Evolutionary conservation across 23 red algal genomes (phyloP).

Genomic region (Cyanidioschyzon merolae): DNA sequence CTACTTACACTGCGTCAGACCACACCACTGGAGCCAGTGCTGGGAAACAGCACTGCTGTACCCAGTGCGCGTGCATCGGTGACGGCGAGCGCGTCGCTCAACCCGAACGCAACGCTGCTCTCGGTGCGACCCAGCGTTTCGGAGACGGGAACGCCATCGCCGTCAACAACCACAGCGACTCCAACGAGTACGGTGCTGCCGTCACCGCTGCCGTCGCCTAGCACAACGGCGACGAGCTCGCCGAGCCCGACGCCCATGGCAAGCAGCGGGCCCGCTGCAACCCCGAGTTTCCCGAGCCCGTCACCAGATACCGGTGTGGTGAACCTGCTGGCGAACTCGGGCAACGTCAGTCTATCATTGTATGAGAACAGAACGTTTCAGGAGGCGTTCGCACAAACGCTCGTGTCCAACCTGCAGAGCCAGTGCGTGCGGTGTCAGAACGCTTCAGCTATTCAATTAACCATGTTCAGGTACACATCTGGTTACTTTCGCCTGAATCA

Average conservation of each 20-base stretch:
- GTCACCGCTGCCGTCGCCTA: not conserved
- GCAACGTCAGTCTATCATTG: not conserved
- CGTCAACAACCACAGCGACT: not conserved
- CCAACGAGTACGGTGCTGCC: not conserved
- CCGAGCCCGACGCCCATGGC: not conserved
- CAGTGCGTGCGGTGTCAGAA: not conserved
- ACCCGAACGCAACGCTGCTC: not conserved
- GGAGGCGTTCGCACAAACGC: not conserved
- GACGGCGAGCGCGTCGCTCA: not conserved
- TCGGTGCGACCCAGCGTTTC: not conserved
- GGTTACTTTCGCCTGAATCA: not conserved
- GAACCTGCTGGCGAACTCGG: conserved; percentile 2
- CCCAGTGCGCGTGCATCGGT: not conserved
- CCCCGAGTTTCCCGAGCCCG: not conserved
- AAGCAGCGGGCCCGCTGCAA: not conserved
- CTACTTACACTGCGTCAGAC: not conserved
- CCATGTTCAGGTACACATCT: not conserved
- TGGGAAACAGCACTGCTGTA: not conserved
- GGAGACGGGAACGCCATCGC: not conserved
- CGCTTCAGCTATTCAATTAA: not conserved
- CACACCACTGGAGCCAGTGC: not conserved
- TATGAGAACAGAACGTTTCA: not conserved
- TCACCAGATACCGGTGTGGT: not conserved
- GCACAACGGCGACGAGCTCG: not conserved
- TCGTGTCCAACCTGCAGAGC: not conserved